These are phyloP conservation scores for Aspergillus carlsbadensis DNA, from an alignment of 495 filamentous ascomycete genomes.

Conservation along the genomic window DNA sequence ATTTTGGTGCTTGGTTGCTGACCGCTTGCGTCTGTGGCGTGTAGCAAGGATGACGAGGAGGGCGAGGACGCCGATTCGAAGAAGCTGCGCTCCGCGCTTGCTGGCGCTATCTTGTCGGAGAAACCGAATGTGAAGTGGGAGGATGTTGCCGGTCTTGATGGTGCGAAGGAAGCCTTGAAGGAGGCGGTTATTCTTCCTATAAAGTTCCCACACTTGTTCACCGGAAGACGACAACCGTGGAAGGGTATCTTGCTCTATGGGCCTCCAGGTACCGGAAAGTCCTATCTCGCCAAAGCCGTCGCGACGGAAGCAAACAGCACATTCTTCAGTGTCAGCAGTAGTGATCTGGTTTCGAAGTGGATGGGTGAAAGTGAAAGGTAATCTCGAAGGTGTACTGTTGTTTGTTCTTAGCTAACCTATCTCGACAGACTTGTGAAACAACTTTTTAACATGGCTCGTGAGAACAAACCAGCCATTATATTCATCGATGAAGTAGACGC, in stretches of 20 bases:
- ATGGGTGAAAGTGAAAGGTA: conserved; percentile 99
- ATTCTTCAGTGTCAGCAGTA: conserved; percentile 98
- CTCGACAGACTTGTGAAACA: conserved; percentile 83
- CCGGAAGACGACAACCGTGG: conserved; percentile 97
- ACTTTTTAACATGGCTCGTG: conserved; percentile 94
- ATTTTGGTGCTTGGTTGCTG: neutral
- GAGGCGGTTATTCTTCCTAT: conserved; percentile 97
- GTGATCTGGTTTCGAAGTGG: conserved; percentile 97
- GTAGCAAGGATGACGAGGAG: conserved; percentile 59
- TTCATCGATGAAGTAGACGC: conserved; percentile 99
- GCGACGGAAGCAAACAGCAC: conserved; percentile 98
- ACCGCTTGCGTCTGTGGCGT: neutral
- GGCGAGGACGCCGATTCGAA: conserved; percentile 82
- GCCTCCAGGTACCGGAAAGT: conserved; percentile 95
- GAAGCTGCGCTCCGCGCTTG: conserved; percentile 86
- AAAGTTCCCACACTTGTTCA: conserved; percentile 96
- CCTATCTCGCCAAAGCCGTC: conserved; percentile 93
- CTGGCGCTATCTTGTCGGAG: conserved; percentile 90
- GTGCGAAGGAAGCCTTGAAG: conserved; percentile 94
- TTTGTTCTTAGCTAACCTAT: neutral
- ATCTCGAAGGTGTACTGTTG: no score
- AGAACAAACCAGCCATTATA: conserved; percentile 97
- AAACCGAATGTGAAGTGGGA: conserved; percentile 97
- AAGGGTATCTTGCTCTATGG: conserved; percentile 97
- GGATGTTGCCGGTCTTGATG: conserved; percentile 94